These are phyloP conservation scores for Millerago galiae DNA, from an alignment of 805 yeast genomes.

Conservation along the genomic window DNA sequence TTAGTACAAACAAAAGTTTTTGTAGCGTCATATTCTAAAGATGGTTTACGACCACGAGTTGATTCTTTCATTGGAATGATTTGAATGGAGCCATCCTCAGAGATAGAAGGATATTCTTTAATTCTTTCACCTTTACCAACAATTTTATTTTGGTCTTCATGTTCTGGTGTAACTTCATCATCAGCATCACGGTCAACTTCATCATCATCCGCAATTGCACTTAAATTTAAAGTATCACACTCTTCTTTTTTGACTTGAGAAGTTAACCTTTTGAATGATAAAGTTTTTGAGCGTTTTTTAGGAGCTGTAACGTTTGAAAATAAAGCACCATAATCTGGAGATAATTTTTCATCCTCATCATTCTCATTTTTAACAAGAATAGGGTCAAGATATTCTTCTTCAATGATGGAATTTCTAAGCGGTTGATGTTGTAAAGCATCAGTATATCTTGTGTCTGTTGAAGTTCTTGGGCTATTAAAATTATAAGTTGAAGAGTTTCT, in stretches of 20 bases:
- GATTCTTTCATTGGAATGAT: conserved; percentile 23
- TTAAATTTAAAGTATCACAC: no score
- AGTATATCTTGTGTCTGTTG: conserved; percentile 3
- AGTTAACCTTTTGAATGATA: conserved; percentile 10
- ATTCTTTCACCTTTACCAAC: conserved; percentile 1
- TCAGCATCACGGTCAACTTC: neutral
- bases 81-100: conserved; percentile 8
- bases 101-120: conserved; percentile 7
- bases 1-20: conserved; percentile 59
- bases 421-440: conserved; percentile 1
- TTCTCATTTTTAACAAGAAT: neutral
- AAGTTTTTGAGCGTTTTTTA: conserved; percentile 16
- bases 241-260: neutral
- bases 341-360: conserved; percentile 8
- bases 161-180: neutral
- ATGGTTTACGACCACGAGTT: conserved; percentile 61
- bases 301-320: conserved; percentile 21
- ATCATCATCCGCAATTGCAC: neutral
- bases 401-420: no score
- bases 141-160: neutral
- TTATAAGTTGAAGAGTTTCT: conserved; percentile 19
- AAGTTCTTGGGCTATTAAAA: conserved; percentile 12
- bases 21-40: conserved; percentile 45
- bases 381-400: no score
- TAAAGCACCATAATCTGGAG: conserved; percentile 27